phyloP scores from a whole-genome alignment of 1,139 yeast species.

The Candida albicans region DNA sequence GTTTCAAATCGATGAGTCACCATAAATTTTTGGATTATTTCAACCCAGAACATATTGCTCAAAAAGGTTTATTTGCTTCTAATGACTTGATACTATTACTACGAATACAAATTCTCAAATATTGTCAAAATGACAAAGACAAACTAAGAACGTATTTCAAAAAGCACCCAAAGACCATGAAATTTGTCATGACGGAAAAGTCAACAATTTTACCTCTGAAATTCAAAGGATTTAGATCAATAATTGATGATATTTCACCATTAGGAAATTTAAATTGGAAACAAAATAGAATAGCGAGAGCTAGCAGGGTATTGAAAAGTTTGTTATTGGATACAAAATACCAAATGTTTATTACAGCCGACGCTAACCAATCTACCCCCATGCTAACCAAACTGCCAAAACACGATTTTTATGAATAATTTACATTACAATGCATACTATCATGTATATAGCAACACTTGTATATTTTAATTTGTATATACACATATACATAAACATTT shows the following conservation, averaged over 20 bases:
- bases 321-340: background rate
- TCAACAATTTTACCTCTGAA: background rate
- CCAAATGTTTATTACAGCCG: background rate
- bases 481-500: background rate
- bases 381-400: background rate
- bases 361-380: background rate
- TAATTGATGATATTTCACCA: background rate
- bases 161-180: conserved; percentile 36
- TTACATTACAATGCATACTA: background rate
- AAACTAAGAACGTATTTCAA: conserved; percentile 29
- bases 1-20: conserved; percentile 8
- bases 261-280: too few relatives aligned
- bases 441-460: too few relatives aligned
- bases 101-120: conserved; percentile 5
- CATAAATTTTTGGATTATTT: conserved; percentile 12
- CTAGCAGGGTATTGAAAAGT: background rate
- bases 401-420: background rate
- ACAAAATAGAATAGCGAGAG: background rate
- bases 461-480: background rate
- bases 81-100: background rate
- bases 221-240: background rate
- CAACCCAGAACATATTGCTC: conserved; percentile 10
- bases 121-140: conserved; percentile 18
- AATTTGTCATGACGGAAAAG: conserved; percentile 18
- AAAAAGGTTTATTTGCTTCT: background rate